Percentiles rank a stretch among this genome's conserved stretches.
Evolutionary conservation across 1,284 basidiomycete genomes (phyloP).

Genomic region (Pholiota adiposa): DNA sequence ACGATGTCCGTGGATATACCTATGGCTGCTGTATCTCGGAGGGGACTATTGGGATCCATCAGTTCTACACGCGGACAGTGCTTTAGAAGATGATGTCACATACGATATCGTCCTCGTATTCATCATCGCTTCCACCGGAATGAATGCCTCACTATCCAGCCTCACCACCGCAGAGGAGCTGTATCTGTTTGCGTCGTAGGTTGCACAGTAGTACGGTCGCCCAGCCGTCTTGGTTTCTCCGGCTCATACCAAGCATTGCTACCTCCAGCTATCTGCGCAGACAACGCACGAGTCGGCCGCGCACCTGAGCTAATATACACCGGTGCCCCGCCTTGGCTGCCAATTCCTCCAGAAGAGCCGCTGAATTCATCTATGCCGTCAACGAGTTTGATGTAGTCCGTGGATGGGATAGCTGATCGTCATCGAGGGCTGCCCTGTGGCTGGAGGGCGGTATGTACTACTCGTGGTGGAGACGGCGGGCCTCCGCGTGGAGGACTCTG

Average conservation of each 20-base stretch:
- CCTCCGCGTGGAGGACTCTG: slow-evolving; percentile 20
- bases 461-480: slow-evolving; percentile 3
- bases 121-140: slow-evolving; percentile 19
- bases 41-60: slow-evolving; percentile 20
- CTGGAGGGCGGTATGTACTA: slow-evolving; percentile 10
- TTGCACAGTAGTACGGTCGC: slow-evolving; percentile 2
- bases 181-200: slow-evolving; percentile 8
- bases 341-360: neutral
- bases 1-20: slow-evolving; percentile 1
- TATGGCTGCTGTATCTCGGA: slow-evolving; percentile 14
- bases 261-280: neutral
- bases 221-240: slow-evolving; percentile 12
- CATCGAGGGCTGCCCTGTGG: slow-evolving; percentile 17
- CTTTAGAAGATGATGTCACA: neutral
- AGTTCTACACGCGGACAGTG: neutral
- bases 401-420: slow-evolving; percentile 39
- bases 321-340: neutral
- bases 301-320: too few species aligned
- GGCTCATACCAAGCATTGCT: slow-evolving; percentile 16
- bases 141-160: slow-evolving; percentile 19
- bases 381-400: slow-evolving; percentile 33
- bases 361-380: slow-evolving; percentile 29
- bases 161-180: slow-evolving; percentile 26
- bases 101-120: slow-evolving; percentile 14
- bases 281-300: slow-evolving; percentile 6